Conservation (phyloP, 2,329 filamentous ascomycete genomes). For the Beauveria bassiana region DNA sequence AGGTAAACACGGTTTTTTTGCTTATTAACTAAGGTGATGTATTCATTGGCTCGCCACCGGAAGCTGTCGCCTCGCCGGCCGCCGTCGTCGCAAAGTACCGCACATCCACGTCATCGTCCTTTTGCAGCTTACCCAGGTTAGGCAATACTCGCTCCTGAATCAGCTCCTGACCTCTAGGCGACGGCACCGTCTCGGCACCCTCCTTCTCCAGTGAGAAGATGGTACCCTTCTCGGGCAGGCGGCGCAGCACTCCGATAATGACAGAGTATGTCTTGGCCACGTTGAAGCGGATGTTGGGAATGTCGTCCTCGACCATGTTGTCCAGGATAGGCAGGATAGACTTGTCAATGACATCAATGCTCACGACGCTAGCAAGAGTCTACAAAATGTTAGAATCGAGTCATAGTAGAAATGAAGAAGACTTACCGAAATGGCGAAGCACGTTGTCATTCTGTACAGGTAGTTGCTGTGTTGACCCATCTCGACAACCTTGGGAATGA, state of each 20-base stretch:
- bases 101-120: conserved; percentile 96
- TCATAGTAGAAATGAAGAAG: background rate
- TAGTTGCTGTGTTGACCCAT: conserved; percentile 99
- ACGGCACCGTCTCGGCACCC: conserved; percentile 53
- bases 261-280: conserved; percentile 95
- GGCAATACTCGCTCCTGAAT: conserved; percentile 83
- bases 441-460: conserved; percentile 99
- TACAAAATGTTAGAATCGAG: conserved; percentile 31
- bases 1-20: conserved; percentile 15
- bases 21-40: conserved; percentile 50
- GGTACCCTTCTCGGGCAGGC: conserved; percentile 81
- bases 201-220: conserved; percentile 79
- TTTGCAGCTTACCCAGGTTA: conserved; percentile 88
- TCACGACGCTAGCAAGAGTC: conserved; percentile 91
- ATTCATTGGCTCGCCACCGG: conserved; percentile 54
- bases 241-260: conserved; percentile 83
- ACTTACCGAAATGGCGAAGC: conserved; percentile 94
- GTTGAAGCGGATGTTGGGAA: conserved; percentile 99
- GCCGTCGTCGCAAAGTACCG: conserved; percentile 95
- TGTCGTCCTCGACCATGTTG: conserved; percentile 86
- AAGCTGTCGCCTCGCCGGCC: conserved; percentile 48
- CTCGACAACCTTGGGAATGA: conserved; percentile 96
- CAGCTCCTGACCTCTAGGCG: conserved; percentile 66
- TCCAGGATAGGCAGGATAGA: conserved; percentile 95
- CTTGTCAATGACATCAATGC: conserved; percentile 83